Conservation (phyloP, 331 rosid genomes). For the Quercus phellos region DNA sequence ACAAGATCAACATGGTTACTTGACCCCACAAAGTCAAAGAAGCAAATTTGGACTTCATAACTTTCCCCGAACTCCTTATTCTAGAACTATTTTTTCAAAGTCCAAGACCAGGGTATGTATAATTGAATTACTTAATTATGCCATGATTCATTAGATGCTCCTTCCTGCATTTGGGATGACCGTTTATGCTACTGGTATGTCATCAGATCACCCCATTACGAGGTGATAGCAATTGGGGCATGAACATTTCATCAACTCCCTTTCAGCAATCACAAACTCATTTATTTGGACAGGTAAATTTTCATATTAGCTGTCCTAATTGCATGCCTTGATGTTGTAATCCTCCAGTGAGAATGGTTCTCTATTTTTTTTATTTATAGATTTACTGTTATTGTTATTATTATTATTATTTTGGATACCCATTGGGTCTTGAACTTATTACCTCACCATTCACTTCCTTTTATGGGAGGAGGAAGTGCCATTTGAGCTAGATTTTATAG, state of each 20-base stretch:
- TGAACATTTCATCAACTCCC: constrained; percentile 39
- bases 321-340: constrained; percentile 4
- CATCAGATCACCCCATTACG: constrained; percentile 43
- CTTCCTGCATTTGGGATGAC: constrained; percentile 1
- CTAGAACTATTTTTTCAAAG: constrained; percentile 69
- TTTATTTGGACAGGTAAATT: constrained; percentile 48
- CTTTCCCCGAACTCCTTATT: constrained; percentile 82
- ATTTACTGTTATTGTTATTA: neutral
- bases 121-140: constrained; percentile 2
- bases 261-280: constrained; percentile 40
- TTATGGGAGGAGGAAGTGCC: too few species aligned
- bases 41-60: constrained; percentile 59
- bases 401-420: neutral
- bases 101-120: constrained; percentile 65
- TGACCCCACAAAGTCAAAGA: constrained; percentile 65
- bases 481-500: too few species aligned
- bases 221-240: constrained; percentile 31
- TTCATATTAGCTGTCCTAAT: constrained; percentile 11
- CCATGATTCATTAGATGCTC: constrained; percentile 2
- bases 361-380: neutral
- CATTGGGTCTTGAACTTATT: too few species aligned
- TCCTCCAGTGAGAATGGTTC: constrained; percentile 1
- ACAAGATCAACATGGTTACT: constrained; percentile 44
- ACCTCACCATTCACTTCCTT: too few species aligned
- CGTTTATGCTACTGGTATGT: constrained; percentile 2